Conservation (phyloP, 148 eudicot species). For the Camellia granthamiana region DNA sequence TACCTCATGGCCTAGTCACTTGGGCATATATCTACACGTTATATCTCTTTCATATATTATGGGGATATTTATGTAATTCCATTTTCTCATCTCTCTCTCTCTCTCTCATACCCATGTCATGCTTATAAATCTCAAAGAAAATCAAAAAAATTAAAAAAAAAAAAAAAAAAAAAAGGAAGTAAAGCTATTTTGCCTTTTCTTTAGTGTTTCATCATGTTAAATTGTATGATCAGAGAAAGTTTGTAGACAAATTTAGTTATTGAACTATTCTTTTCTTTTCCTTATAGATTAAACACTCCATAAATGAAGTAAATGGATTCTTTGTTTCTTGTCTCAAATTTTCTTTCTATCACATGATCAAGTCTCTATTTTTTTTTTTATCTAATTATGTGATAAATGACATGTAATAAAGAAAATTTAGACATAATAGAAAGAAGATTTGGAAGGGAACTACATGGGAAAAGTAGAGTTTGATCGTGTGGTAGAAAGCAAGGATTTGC, state of each 20-base stretch:
- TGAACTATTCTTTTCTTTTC: background rate
- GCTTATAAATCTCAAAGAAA: conserved; percentile 3
- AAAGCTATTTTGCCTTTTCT: background rate
- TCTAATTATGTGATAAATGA: too few species aligned
- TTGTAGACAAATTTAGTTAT: background rate
- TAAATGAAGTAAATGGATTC: background rate
- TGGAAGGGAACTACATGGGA: too few species aligned
- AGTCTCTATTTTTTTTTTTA: too few species aligned
- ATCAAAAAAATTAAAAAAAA: too few species aligned
- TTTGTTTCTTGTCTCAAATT: too few species aligned
- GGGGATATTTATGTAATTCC: background rate
- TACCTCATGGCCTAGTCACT: conserved; percentile 23
- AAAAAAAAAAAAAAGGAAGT: too few species aligned
- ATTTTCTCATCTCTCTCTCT: background rate
- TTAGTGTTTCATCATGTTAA: background rate
- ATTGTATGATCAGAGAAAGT: background rate
- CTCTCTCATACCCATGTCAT: conserved; percentile 15
- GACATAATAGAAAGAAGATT: too few species aligned
- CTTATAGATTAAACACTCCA: background rate
- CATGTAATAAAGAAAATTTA: too few species aligned
- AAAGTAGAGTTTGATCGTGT: too few species aligned
- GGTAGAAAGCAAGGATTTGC: too few species aligned
- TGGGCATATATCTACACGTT: background rate
- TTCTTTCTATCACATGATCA: too few species aligned
- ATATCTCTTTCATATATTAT: background rate